Evolutionary conservation across 176 grass and related monocot genomes (phyloP), one percentile per base, ranked within the genome.

Genomic region (Carex pumila): DNA sequence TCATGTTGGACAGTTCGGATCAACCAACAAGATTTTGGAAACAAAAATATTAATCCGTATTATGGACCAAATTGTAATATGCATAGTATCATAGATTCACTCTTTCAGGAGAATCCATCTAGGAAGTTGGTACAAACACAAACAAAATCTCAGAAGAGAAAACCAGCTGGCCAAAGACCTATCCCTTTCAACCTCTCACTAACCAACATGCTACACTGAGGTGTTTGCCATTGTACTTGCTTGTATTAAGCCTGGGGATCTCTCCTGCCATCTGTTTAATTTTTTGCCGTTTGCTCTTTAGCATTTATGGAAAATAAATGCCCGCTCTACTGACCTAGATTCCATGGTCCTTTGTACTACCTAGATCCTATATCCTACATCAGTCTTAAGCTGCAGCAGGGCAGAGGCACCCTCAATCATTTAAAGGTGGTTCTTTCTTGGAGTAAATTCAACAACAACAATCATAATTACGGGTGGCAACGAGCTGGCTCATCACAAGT

Each of bases 221-320:
- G 47, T 18, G 58, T 68, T 83, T 69, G 58, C 22, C 64, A 68
- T 31, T 83, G 58, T 83, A 52, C 22, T 83, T 69, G 61, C 34
- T 83, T 83, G 81, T 83, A 60, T 83, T 83, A 83, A 83, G 81
- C 81, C 81, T 83, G 58, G 81, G 60, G 61, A 66, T 65, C 45
- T 68, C 61, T 10, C 32, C 25, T 25, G 25, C 25, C 4, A 62
- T 39, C 32, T 55, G 25, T 58, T 79, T 22, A 83, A 56, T 22
- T 68, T 12, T 83, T 83, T 50, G 9, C 81, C 18, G 58, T 45
- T 64, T 83, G 45, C 81, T 66, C 61, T 68, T 83, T 68, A 66
- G 81, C 81, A 83, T 50, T 53, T 18, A 36, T 83, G 81, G 81
- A 54, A 54, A 83, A 83, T 52, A 53, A 83, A 54, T 13, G 62